Percentiles rank a stretch among this genome's conserved stretches.
Evolutionary conservation across 257 asterid genomes (phyloP).

Genomic region (Solanum dulcamara): DNA sequence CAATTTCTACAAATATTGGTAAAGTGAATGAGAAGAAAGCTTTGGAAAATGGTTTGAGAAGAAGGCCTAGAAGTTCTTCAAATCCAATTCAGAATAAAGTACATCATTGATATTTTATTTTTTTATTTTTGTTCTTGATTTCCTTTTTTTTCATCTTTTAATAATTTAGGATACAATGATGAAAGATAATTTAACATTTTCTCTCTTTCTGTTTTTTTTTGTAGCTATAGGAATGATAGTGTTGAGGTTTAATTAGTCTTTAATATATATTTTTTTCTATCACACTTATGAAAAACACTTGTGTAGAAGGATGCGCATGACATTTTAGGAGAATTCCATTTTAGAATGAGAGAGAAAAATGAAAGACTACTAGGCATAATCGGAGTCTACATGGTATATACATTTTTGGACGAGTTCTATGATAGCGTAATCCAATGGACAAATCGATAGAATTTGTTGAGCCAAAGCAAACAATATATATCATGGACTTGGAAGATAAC

Average conservation of each 20-base stretch:
- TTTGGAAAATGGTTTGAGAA: conserved; percentile 28
- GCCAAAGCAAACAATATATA: not conserved
- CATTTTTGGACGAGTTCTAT: not conserved
- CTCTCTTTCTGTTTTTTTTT: conserved; percentile 3
- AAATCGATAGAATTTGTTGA: not conserved
- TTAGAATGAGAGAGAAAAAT: not conserved
- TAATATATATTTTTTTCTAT: not conserved
- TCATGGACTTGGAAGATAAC: not conserved
- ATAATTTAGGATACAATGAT: conserved; percentile 1
- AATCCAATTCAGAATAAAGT: conserved; percentile 44
- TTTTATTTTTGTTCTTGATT: not conserved
- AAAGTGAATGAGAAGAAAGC: conserved; percentile 27
- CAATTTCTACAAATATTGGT: conserved; percentile 11
- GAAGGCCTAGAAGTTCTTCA: conserved; percentile 35
- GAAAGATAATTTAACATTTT: conserved; percentile 1
- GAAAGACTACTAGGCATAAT: not conserved
- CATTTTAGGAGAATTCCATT: not conserved
- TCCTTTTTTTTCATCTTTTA: not conserved
- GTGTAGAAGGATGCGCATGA: not conserved
- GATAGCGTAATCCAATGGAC: rapidly evolving
- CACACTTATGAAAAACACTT: too few species aligned
- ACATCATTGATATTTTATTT: not conserved
- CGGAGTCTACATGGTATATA: not conserved
- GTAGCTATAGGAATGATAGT: not conserved
- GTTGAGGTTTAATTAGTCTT: not conserved